Conservation (phyloP, 2,329 filamentous ascomycete species). For the Apiospora sp. region DNA sequence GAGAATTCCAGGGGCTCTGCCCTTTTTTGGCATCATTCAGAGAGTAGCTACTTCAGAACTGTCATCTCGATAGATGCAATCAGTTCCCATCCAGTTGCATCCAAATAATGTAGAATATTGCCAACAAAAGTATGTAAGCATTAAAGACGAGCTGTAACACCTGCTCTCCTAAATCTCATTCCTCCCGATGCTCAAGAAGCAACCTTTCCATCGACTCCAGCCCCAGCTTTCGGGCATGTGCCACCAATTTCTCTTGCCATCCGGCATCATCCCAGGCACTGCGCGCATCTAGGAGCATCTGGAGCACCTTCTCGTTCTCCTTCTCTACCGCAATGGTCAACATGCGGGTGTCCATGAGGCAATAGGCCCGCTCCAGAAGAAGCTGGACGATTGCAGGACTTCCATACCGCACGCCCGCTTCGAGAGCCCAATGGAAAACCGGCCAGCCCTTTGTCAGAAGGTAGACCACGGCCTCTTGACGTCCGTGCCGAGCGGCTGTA, state of each 20-base stretch:
- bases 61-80: no score
- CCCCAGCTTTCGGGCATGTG: no score
- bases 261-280: no score
- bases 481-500: background rate
- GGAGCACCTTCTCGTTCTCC: background rate
- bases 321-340: background rate
- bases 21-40: no score
- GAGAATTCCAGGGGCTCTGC: no score
- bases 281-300: background rate
- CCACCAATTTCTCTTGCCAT: background rate
- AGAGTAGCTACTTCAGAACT: no score
- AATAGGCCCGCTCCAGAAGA: background rate
- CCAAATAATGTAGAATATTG: no score
- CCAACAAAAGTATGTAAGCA: no score
- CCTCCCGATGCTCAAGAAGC: background rate
- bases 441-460: background rate
- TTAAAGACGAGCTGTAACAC: no score
- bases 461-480: background rate
- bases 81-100: no score
- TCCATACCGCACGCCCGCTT: background rate
- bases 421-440: background rate
- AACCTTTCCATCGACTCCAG: background rate
- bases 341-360: background rate
- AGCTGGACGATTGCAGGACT: background rate
- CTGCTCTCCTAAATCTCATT: no score